Evolutionary conservation across 371 early-diverging fungal species (phyloP), one percentile per base, ranked within the genome.

Genomic region (Mortierella sp.): DNA sequence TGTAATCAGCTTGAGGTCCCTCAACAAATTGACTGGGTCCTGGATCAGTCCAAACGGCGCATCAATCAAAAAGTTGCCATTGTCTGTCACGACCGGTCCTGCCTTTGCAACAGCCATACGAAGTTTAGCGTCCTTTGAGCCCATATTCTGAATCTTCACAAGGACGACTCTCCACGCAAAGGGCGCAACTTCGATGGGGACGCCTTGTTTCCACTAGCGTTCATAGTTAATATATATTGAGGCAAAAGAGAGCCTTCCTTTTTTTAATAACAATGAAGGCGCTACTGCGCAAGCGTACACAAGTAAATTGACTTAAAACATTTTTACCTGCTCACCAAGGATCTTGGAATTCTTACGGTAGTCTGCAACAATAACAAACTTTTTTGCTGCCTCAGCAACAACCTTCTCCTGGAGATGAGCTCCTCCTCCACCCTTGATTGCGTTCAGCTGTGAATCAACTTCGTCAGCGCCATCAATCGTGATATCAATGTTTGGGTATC

Each of bases 391-490:
- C 66, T 90, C 87, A 28, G 97, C 97, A 32, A 97, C 96, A 19
- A 97, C 87, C 85, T 96, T 97, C 76, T 97, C 98, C 74, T 95
- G 96, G 74, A 97, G 86, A 59, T 96, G 97, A 70, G 97, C 96
- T 21, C 89, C 98, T 58, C 98, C 98, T 21, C 98, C 98, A 19
- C 98, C 97, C 85, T 97, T 97, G 83, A 97, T 97, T 36, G 91
- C 93, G 81, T 96, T 96, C 65, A 95, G 83, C 45, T 91, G 77
- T 13, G 84, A 65, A 67, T 95, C 94, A n/a, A 93, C 89, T 86
- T 97, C 97, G 84, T 97, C 97, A 4, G 95, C 96, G 28, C 98
- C 97, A 70, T 97, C 98, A 62, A 97, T 94, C 22, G 96, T 93
- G 16, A 97, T 88, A 77, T 97, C 97, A 63, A 97, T 88, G 15